These are phyloP conservation scores for Hamamelis virginiana DNA, from an alignment of 164 flowering plant genomes.

Conservation along the genomic window DNA sequence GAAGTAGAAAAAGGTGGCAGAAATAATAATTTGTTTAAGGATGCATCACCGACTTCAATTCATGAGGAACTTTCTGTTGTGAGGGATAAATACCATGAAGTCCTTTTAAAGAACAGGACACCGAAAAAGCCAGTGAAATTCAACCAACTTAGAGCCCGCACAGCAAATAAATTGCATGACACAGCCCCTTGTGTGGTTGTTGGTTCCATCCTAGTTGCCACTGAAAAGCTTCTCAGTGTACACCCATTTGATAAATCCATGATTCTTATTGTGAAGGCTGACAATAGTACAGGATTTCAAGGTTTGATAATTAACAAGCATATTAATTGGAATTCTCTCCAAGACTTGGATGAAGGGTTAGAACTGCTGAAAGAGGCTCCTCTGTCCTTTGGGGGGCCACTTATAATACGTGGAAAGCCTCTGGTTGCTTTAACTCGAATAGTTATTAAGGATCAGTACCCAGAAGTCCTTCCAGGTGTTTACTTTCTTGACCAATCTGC, in stretches of 20 bases:
- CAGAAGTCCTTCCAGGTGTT: constrained; percentile 55
- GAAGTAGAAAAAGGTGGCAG: constrained; percentile 19
- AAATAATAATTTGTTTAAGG: constrained; percentile 15
- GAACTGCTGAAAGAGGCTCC: constrained; percentile 64
- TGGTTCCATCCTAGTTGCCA: constrained; percentile 73
- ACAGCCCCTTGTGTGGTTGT: constrained; percentile 24
- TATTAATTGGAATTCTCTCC: constrained; percentile 61
- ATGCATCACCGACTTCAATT: constrained; percentile 13
- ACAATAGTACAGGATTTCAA: constrained; percentile 50
- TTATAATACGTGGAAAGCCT: constrained; percentile 52
- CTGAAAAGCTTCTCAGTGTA: constrained; percentile 51
- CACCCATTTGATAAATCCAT: constrained; percentile 65
- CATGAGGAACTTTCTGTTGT: constrained; percentile 12
- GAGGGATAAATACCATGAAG: constrained; percentile 34
- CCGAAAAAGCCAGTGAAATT: constrained; percentile 14
- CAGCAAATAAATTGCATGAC: constrained; percentile 22
- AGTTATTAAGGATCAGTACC: constrained; percentile 18
- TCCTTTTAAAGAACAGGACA: constrained; percentile 28
- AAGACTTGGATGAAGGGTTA: constrained; percentile 38
- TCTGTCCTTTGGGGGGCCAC: constrained; percentile 80
- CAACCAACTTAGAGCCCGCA: constrained; percentile 17
- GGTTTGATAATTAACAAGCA: constrained; percentile 85
- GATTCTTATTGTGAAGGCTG: constrained; percentile 71
- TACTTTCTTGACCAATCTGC: constrained; percentile 65
- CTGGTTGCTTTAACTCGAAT: constrained; percentile 56